phyloP scores from a whole-genome alignment of 2,329 filamentous ascomycete species.

The Peltaster fructicola region DNA sequence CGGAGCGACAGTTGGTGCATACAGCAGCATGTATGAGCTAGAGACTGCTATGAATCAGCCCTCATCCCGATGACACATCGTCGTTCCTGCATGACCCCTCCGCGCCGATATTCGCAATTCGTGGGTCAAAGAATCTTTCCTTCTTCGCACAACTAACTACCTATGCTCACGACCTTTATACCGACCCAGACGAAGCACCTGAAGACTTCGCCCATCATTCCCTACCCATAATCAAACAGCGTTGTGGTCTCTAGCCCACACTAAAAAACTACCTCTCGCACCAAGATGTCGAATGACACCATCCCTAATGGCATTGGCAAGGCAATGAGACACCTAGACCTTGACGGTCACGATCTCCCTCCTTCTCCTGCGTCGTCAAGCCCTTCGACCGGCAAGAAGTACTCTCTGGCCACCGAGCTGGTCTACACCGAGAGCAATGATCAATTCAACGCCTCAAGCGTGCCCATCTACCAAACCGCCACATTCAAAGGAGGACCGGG shows the following conservation, averaged over 20 bases:
- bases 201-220: slow-evolving; percentile 14
- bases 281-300: slow-evolving; percentile 8
- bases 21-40: too few relatives aligned
- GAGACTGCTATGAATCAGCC: too few relatives aligned
- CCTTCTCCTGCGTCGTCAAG: slow-evolving; percentile 88
- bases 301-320: slow-evolving; percentile 21
- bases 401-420: slow-evolving; percentile 86
- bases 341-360: slow-evolving; percentile 70
- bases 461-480: slow-evolving; percentile 93
- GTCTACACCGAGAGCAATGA: slow-evolving; percentile 93
- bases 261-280: slow-evolving; percentile 14
- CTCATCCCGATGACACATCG: too few relatives aligned
- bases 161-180: too few relatives aligned
- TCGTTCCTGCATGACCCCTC: too few relatives aligned
- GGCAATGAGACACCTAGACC: slow-evolving; percentile 41
- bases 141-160: too few relatives aligned
- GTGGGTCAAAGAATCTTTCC: too few relatives aligned
- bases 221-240: slow-evolving; percentile 8
- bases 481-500: slow-evolving; percentile 86
- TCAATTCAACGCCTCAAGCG: slow-evolving; percentile 90
- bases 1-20: too few relatives aligned
- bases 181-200: too few relatives aligned
- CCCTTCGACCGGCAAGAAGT: slow-evolving; percentile 68
- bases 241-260: slow-evolving; percentile 16
- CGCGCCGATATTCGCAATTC: too few relatives aligned